Conservation (phyloP, 371 early-diverging fungal species). For the Mortierella sp. region DNA sequence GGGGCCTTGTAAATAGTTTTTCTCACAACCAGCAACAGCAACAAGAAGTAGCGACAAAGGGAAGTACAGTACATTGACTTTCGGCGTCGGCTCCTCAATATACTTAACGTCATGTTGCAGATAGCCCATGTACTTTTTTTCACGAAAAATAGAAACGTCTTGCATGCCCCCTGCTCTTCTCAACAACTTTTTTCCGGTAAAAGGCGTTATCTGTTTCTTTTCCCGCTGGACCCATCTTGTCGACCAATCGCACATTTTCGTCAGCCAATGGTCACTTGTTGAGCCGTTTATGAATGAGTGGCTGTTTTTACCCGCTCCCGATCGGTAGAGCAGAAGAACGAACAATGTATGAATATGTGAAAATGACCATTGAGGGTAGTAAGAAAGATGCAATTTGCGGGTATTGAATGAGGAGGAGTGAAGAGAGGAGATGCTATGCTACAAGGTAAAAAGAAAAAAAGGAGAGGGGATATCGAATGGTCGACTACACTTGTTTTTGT, state of each 20-base stretch:
- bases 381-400: background rate
- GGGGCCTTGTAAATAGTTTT: conserved; percentile 29
- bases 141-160: background rate
- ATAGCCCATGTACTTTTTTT: background rate
- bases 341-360: background rate
- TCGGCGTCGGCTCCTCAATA: no score
- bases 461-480: background rate
- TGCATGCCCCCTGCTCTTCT: background rate
- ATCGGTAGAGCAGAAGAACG: background rate
- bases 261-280: no score
- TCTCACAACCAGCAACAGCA: background rate
- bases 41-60: no score
- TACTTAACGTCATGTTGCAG: background rate
- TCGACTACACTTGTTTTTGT: no score
- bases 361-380: background rate
- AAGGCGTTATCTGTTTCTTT: background rate
- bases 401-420: background rate
- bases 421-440: background rate
- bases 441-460: background rate
- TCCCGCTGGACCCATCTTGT: background rate
- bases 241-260: background rate
- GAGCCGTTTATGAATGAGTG: no score
- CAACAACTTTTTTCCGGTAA: background rate
- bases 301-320: no score
- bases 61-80: no score